Evolutionary conservation across 2,329 filamentous ascomycete species (phyloP).

Genomic region (Albophoma yamanashiensis): DNA sequence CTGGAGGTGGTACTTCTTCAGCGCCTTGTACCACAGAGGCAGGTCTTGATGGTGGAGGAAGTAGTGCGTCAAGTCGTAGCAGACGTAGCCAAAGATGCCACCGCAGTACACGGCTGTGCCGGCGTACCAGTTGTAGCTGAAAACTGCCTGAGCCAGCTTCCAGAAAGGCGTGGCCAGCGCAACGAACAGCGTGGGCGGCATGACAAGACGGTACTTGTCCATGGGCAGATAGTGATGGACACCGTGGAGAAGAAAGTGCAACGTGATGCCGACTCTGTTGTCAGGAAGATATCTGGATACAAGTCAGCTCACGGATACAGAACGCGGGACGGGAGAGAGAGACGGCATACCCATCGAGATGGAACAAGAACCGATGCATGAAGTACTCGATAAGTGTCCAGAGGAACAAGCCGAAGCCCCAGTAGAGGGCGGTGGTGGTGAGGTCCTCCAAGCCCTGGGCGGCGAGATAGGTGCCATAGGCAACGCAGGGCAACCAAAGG

Average conservation of each 20-base stretch:
- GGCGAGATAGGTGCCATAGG: conserved; percentile 61
- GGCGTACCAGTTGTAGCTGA: conserved; percentile 77
- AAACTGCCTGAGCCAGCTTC: conserved; percentile 74
- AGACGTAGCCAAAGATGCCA: conserved; percentile 89
- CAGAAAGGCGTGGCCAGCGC: conserved; percentile 82
- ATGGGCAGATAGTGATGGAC: conserved; percentile 99
- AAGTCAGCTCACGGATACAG: conserved; percentile 17
- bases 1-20: conserved; percentile 96
- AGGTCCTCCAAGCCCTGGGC: conserved; percentile 45
- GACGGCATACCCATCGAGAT: conserved; percentile 70
- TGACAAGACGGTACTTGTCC: conserved; percentile 94
- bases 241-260: conserved; percentile 90
- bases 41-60: conserved; percentile 95
- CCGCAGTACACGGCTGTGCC: conserved; percentile 74
- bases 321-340: neutral
- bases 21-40: conserved; percentile 75
- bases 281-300: conserved; percentile 68
- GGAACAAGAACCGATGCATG: conserved; percentile 85
- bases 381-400: conserved; percentile 90
- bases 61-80: conserved; percentile 97
- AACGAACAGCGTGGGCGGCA: conserved; percentile 86
- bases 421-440: conserved; percentile 47
- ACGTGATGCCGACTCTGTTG: conserved; percentile 73
- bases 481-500: conserved; percentile 73
- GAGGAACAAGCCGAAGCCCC: conserved; percentile 57